Evolutionary conservation across 2,329 filamentous ascomycete species (phyloP), one percentile per base, ranked within the genome.

Genomic region (Alternaria sp.): DNA sequence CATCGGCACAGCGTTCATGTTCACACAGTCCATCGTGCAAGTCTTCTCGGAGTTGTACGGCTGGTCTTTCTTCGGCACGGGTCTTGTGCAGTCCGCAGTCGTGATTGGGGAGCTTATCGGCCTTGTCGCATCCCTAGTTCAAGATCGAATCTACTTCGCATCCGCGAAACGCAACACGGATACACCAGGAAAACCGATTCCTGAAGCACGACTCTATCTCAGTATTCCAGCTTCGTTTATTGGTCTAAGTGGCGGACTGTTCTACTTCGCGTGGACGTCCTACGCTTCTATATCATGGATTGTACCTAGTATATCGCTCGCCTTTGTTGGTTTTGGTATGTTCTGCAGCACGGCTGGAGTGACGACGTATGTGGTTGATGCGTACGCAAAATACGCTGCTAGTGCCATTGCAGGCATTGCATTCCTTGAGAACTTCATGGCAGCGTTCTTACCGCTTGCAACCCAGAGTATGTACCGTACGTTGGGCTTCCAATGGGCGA

Each of bases 251-350:
- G 83, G 79, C 1, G 84, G 84, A 14, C 79, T 85, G 73, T 84
- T 86, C 61, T 76, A 80, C 32, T 86, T 85, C 61, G 84, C 77
- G 0, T 86, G 83, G 84, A 82, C 82, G 1, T 76, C 78, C 2
- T 83, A 79, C 43, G 65, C 81, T 0, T 54, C 48, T 3, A 41
- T 84, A 0, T 81, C 76, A 1, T 86, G 84, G 84, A 80, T 83
- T 6, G 75, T 79, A 6, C 83, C 84, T 0, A 78, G 81, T 0
- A 72, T 84, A 16, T 82, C 83, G 0, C 75, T 86, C 2, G 74
- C 69, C 0, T 78, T 85, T 66, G 80, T 85, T 1, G 84, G 84
- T 0, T 82, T 82, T 26, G 84, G 83, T 2, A 83, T 82, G 65
- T 82, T 82, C 12, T 75, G 78, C 32, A 80, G 85, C 8, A 79